A percentile compares a stretch with the other conserved stretches of the same genome.
Conservation (phyloP, 495 filamentous ascomycete genomes). For the Talaromyces trachyspermus region DNA sequence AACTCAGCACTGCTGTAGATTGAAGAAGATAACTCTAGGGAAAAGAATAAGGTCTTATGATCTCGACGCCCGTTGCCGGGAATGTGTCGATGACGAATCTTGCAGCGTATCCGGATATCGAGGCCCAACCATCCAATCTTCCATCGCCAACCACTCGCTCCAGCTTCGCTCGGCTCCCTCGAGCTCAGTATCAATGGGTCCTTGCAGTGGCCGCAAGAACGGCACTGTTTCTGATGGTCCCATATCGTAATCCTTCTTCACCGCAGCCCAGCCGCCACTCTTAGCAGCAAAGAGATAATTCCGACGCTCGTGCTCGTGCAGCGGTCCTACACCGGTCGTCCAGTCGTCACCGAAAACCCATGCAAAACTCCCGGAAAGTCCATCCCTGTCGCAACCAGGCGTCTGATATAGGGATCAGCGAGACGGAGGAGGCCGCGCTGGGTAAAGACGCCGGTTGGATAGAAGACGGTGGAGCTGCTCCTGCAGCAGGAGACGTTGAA, state of each 20-base stretch:
- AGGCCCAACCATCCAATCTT: conserved; percentile 88
- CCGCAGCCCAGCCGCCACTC: conserved; percentile 75
- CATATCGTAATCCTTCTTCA: conserved; percentile 88
- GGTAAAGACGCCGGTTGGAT: conserved; percentile 11
- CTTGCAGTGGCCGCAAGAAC: conserved; percentile 73
- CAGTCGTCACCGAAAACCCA: conserved; percentile 95
- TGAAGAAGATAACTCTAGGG: too few species aligned
- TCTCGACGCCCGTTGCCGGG: conserved; percentile 20
- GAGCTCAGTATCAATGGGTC: conserved; percentile 71
- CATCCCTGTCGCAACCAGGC: conserved; percentile 85
- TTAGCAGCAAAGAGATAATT: conserved; percentile 96
- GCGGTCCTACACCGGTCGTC: conserved; percentile 63
- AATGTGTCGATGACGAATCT: conserved; percentile 35
- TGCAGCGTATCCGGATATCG: conserved; percentile 43
- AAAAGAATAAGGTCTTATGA: not conserved
- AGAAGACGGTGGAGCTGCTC: conserved; percentile 3
- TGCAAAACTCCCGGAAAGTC: conserved; percentile 79
- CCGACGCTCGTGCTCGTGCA: conserved; percentile 84
- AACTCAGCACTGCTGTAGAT: too few species aligned
- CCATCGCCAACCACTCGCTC: conserved; percentile 87
- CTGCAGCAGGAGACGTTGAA: conserved; percentile 17
- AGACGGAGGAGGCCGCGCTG: conserved; percentile 43
- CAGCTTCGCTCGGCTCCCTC: conserved; percentile 72
- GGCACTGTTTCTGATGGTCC: conserved; percentile 72
- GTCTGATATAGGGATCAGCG: conserved; percentile 85